Conservation (phyloP, 1,284 basidiomycete species). For the Salmacisia buchloeana region DNA sequence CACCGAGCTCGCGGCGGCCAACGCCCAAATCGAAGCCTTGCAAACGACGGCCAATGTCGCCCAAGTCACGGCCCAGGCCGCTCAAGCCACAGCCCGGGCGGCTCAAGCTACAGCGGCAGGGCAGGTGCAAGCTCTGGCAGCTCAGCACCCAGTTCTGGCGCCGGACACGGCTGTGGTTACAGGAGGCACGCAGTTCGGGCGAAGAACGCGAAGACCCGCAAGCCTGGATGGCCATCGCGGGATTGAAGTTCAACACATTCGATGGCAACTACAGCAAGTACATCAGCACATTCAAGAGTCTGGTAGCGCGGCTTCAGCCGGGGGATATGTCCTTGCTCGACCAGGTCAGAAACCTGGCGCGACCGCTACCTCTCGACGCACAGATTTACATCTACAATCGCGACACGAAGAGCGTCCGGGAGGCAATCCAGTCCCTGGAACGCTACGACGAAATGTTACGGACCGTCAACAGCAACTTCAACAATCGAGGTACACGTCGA, state of each 20-base stretch:
- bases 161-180: background rate
- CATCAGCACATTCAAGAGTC: background rate
- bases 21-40: background rate
- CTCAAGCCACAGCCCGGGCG: background rate
- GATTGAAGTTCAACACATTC: background rate
- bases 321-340: background rate
- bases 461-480: background rate
- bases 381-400: background rate
- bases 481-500: background rate
- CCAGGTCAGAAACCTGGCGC: background rate
- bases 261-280: background rate
- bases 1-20: background rate
- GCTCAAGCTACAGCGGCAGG: background rate
- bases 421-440: background rate
- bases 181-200: background rate
- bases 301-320: background rate
- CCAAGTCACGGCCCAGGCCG: background rate
- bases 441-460: background rate
- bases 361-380: background rate
- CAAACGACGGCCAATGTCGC: background rate
- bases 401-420: background rate
- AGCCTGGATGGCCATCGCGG: background rate
- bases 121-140: background rate
- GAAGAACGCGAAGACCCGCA: background rate
- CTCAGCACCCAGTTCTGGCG: background rate